Base-by-base conservation (phyloP, 768 basidiomycete genomes). In the Termitomyces sp. region DNA sequence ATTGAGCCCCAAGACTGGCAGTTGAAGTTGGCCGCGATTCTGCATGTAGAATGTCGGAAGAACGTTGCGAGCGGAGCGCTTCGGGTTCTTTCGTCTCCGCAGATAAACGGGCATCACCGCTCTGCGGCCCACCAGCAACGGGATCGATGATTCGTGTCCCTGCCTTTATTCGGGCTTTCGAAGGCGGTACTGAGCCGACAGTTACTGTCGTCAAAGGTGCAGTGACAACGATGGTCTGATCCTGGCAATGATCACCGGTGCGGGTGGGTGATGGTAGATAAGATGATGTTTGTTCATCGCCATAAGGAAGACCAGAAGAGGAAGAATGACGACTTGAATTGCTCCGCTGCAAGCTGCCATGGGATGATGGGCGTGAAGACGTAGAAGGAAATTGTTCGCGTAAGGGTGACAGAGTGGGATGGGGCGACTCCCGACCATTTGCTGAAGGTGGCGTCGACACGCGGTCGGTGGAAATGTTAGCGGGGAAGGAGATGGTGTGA, bases 221-320 rank as follows among this genome's bases (percentile, higher is more conserved):
- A 13, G 78, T 66, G 22, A 78, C 61, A 14, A 79, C 73, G 18
- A 76, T 67, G 1, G 77, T 78, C 40, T 76, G 72, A 51, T 82
- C 81, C 42, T 72, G 66, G 1, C 69, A 70, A 58, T 72, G 63
- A 60, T 74, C 74, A 27, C 72, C 63, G 9, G 68, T 69, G 30
- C 68, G 68, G 5, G 75, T 74, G 5, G 76, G 76, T 24, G 80
- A 76, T 27, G 72, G 71, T 6, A 80, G 73, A 3, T 65, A 65
- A 36, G 64, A 55, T 16, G 18, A 13, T 13, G 62, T 53, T 8
- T 37, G 47, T n/a, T 57, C 62, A 34, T 69, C 67, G 9, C 58
- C 43, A n/a, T 67, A 57, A 22, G 61, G 48, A 62, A 64, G 53
- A 34, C 59, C 50, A 20, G 64, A 68, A 18, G 62, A 53, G 14